Evolutionary conservation across 768 basidiomycete genomes (phyloP).

Genomic region (Boletus subcaerulescens): DNA sequence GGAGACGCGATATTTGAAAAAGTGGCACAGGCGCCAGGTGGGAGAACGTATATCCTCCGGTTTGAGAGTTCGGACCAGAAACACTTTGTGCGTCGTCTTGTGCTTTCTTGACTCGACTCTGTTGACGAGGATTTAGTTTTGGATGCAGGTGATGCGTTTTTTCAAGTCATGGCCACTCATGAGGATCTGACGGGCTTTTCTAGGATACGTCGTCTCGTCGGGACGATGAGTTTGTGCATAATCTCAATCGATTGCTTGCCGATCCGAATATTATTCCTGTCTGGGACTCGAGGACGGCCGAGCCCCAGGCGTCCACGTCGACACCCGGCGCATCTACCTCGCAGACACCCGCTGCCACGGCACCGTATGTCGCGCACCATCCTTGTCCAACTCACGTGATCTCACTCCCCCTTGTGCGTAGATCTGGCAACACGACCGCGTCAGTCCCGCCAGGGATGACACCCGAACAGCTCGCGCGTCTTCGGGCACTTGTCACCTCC

Average conservation of each 20-base stretch:
- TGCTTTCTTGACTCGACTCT: not conserved
- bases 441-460: constrained; percentile 31
- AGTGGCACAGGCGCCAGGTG: constrained; percentile 61
- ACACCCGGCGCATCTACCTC: constrained; percentile 31
- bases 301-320: constrained; percentile 48
- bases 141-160: constrained; percentile 67
- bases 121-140: constrained; percentile 52
- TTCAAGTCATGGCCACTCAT: not conserved
- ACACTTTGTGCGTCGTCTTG: constrained; percentile 71
- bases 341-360: constrained; percentile 29
- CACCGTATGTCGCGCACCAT: constrained; percentile 13
- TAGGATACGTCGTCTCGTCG: constrained; percentile 67
- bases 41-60: constrained; percentile 83
- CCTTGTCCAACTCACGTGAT: not conserved
- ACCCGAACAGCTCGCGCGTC: constrained; percentile 64
- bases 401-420: not conserved
- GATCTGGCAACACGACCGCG: constrained; percentile 5
- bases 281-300: constrained; percentile 47
- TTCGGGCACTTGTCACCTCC: constrained; percentile 52
- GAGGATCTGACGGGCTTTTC: not conserved
- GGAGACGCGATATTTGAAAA: constrained; percentile 79
- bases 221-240: constrained; percentile 70
- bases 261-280: constrained; percentile 61
- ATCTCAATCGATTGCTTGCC: constrained; percentile 67
- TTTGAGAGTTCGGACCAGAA: constrained; percentile 88